Evolutionary conservation across 768 basidiomycete species (phyloP).

Genomic region (Podaxis sp.): DNA sequence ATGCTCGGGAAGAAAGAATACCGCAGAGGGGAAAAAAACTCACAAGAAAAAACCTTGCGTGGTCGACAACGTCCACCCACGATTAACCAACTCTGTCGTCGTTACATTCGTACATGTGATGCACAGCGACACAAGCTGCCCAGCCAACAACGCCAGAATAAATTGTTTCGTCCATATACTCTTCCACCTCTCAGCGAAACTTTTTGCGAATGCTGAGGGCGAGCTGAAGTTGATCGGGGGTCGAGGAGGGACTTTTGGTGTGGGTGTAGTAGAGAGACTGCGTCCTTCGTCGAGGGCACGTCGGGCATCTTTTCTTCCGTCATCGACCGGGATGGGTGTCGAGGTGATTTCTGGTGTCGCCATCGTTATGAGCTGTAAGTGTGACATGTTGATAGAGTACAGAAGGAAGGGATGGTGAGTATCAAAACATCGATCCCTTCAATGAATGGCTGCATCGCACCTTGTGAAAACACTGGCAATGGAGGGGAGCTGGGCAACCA

Average conservation of each 20-base stretch:
- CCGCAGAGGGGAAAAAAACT: constrained; percentile 21
- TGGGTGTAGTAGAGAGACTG: not conserved
- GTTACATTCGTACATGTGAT: constrained; percentile 88
- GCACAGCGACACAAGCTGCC: constrained; percentile 81
- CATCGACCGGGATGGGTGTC: not conserved
- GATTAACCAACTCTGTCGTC: constrained; percentile 60
- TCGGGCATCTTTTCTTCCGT: not conserved
- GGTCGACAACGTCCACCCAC: constrained; percentile 18
- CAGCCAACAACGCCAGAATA: constrained; percentile 62
- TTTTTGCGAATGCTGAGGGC: constrained; percentile 43
- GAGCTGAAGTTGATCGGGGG: constrained; percentile 70
- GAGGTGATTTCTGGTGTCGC: not conserved
- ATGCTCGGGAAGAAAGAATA: not conserved
- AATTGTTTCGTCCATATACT: constrained; percentile 81
- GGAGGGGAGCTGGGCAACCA: not conserved
- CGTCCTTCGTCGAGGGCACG: not conserved
- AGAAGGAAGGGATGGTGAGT: not conserved
- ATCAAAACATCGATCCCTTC: not conserved
- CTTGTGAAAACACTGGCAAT: not conserved
- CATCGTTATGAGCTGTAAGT: not conserved
- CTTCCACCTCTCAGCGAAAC: constrained; percentile 55
- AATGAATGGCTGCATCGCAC: not conserved
- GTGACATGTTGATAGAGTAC: not conserved
- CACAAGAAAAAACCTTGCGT: constrained; percentile 80
- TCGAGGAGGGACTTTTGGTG: constrained; percentile 21